Conservation (phyloP, 805 yeast species). For the Candida patagonica region DNA sequence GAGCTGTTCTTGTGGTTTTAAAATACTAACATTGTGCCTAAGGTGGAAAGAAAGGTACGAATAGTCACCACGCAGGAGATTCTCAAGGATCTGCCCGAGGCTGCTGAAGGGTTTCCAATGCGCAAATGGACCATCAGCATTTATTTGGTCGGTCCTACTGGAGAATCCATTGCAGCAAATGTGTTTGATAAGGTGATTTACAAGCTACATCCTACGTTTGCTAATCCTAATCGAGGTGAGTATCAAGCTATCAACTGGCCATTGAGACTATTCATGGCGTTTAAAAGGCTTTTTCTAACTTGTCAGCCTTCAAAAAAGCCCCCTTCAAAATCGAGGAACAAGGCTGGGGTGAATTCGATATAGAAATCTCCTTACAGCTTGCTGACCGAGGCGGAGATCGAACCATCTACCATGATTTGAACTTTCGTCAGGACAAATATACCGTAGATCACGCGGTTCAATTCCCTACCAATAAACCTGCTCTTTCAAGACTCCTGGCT, state of each 20-base stretch:
- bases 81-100: constrained; percentile 71
- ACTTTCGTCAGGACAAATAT: constrained; percentile 70
- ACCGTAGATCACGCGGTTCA: constrained; percentile 66
- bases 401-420: constrained; percentile 79
- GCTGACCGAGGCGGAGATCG: constrained; percentile 85
- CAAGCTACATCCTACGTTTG: constrained; percentile 89
- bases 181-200: constrained; percentile 89
- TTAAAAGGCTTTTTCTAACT: background rate
- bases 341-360: constrained; percentile 98
- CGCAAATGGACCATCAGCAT: constrained; percentile 86
- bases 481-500: constrained; percentile 57
- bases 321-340: constrained; percentile 86
- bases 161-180: constrained; percentile 75
- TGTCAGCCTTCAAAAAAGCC: constrained; percentile 51
- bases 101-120: constrained; percentile 87
- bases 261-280: background rate
- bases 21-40: background rate
- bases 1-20: background rate
- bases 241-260: background rate
- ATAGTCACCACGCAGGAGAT: constrained; percentile 80
- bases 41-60: constrained; percentile 77
- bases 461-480: constrained; percentile 69
- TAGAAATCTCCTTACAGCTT: constrained; percentile 66
- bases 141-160: constrained; percentile 63
- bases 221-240: constrained; percentile 63